Percentiles rank a stretch among this genome's conserved stretches.
These are phyloP conservation scores for Cladophialophora bantiana DNA, from an alignment of 2,329 filamentous ascomycete species.

Conservation along the genomic window DNA sequence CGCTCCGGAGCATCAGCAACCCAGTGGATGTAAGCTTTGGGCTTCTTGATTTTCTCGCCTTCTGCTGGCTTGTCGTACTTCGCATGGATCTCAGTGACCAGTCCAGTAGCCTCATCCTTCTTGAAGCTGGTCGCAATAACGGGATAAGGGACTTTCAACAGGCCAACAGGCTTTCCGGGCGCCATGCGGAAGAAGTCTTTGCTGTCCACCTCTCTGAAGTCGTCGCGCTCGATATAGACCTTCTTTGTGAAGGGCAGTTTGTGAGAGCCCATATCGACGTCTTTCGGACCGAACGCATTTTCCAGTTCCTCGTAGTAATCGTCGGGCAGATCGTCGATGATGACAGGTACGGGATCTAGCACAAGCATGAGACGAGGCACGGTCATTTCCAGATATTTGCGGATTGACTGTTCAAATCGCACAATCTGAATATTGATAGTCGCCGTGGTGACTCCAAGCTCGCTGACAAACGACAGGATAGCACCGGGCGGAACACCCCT, in stretches of 20 bases:
- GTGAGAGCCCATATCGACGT: constrained; percentile 63
- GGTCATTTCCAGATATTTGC: constrained; percentile 84
- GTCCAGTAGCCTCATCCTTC: constrained; percentile 69
- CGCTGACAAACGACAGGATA: constrained; percentile 86
- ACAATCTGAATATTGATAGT: constrained; percentile 78
- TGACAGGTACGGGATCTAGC: constrained; percentile 80
- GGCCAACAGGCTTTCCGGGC: constrained; percentile 75
- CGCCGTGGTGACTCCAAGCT: constrained; percentile 87
- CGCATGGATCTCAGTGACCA: constrained; percentile 71
- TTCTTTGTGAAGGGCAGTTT: constrained; percentile 73
- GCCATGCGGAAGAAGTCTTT: constrained; percentile 80
- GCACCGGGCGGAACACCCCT: constrained; percentile 87
- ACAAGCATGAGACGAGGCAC: constrained; percentile 90
- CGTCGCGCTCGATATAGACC: constrained; percentile 82
- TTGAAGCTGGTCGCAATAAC: constrained; percentile 73
- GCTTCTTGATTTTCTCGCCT: constrained; percentile 65
- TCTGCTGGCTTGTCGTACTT: constrained; percentile 72
- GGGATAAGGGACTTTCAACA: constrained; percentile 73
- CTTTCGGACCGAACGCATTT: constrained; percentile 82
- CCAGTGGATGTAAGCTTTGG: constrained; percentile 92
- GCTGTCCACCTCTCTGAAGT: constrained; percentile 76
- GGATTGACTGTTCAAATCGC: constrained; percentile 84
- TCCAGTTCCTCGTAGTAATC: constrained; percentile 70
- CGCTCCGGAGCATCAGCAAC: constrained; percentile 73
- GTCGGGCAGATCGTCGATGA: constrained; percentile 79